Percentiles rank a stretch among this genome's conserved stretches.
Conservation (phyloP, 2,329 filamentous ascomycete species). For the Ramularia collo-cygni region DNA sequence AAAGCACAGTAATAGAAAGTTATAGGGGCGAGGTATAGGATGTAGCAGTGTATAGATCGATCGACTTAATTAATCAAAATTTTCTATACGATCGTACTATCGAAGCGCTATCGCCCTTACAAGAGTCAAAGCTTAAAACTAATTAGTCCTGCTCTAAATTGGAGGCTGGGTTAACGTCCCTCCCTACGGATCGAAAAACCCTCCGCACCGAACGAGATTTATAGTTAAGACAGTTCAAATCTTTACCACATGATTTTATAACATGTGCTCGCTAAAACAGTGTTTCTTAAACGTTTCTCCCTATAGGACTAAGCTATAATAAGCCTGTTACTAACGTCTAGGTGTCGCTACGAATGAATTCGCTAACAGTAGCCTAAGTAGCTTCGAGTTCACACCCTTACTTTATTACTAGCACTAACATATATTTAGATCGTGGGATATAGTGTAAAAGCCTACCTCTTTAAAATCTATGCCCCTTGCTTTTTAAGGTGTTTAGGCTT, state of each 20-base stretch:
- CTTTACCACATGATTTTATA: not conserved
- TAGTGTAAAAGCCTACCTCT: not conserved
- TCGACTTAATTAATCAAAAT: too few species aligned
- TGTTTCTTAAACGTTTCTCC: not conserved
- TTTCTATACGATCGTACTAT: too few species aligned
- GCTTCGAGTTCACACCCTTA: not conserved
- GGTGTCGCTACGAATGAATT: not conserved
- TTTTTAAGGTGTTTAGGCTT: not conserved
- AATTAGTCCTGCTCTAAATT: too few species aligned
- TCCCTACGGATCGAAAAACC: not conserved
- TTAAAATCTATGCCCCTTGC: not conserved
- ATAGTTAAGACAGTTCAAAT: not conserved
- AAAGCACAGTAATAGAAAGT: too few species aligned
- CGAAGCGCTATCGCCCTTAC: too few species aligned
- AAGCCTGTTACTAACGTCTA: too few species aligned
- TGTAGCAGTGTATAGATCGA: too few species aligned
- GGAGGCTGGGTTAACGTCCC: too few species aligned
- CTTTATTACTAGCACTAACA: not conserved
- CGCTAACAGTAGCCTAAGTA: not conserved
- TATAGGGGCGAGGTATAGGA: too few species aligned
- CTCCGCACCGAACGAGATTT: not conserved
- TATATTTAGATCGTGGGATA: too few species aligned
- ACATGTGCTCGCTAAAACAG: not conserved
- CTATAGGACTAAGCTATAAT: not conserved
- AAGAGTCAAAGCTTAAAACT: too few species aligned